Conservation (phyloP, 2,329 filamentous ascomycete genomes). For the Byssothecium circinans region DNA sequence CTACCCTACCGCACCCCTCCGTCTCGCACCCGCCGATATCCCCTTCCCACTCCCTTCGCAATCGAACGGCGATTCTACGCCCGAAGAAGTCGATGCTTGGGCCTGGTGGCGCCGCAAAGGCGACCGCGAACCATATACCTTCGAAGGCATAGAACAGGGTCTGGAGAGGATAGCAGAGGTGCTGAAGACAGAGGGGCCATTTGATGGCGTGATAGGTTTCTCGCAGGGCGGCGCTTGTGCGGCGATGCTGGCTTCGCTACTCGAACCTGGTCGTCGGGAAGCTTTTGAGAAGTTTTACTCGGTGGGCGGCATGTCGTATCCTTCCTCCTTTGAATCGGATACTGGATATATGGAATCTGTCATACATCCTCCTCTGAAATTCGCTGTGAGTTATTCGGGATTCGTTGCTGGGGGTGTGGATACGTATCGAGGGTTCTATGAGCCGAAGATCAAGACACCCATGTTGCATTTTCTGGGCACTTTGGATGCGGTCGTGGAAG, state of each 20-base stretch:
- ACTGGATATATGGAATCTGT: conserved; percentile 35
- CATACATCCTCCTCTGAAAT: conserved; percentile 62
- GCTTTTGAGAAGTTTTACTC: conserved; percentile 51
- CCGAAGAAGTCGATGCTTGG: conserved; percentile 67
- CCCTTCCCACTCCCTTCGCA: conserved; percentile 51
- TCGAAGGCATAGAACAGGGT: conserved; percentile 70
- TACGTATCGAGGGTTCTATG: conserved; percentile 69
- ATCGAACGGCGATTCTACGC: conserved; percentile 42
- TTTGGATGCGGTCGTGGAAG: conserved; percentile 85
- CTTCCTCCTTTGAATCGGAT: conserved; percentile 49
- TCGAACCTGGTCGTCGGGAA: conserved; percentile 60
- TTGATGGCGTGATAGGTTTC: conserved; percentile 42
- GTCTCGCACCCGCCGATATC: conserved; percentile 50
- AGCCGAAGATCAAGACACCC: conserved; percentile 74
- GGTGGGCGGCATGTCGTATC: conserved; percentile 55
- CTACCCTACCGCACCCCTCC: conserved; percentile 51
- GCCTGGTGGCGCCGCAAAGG: conserved; percentile 81
- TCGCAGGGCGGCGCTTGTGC: conserved; percentile 58
- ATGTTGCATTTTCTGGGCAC: conserved; percentile 80
- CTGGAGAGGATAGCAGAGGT: conserved; percentile 61
- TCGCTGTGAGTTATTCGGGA: conserved; percentile 76
- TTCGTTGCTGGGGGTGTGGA: conserved; percentile 66
- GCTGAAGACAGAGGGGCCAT: conserved; percentile 35
- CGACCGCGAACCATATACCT: conserved; percentile 56
- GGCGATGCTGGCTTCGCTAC: conserved; percentile 69